phyloP scores from a whole-genome alignment of 495 filamentous ascomycete genomes.

The Xylaria venustula region DNA sequence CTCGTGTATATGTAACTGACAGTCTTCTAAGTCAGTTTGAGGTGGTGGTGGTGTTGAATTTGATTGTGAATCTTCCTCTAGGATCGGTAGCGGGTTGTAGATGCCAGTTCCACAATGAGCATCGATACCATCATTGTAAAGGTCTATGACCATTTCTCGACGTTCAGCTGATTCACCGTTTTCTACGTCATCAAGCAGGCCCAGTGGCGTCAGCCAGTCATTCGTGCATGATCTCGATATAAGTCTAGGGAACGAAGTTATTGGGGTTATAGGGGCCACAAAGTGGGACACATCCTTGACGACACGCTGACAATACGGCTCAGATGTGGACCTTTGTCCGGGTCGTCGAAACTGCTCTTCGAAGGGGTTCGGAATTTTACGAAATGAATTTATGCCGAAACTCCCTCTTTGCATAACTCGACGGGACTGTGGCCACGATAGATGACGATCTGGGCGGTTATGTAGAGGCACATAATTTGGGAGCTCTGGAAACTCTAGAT shows the following conservation, averaged over 20 bases:
- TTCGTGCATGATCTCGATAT: slow-evolving; percentile 22
- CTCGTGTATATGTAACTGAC: background rate
- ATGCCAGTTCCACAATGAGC: slow-evolving; percentile 2
- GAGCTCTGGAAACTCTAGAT: background rate
- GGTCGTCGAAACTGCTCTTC: background rate
- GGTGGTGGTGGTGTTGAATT: background rate
- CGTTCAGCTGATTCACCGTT: background rate
- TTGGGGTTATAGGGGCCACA: slow-evolving; percentile 7
- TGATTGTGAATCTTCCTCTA: slow-evolving; percentile 6
- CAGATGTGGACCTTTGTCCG: slow-evolving; percentile 20
- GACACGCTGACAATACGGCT: slow-evolving; percentile 14
- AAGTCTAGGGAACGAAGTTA: slow-evolving; percentile 24
- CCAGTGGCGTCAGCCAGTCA: slow-evolving; percentile 29
- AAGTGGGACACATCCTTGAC: background rate
- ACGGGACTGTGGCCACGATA: slow-evolving; percentile 5
- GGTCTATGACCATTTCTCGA: background rate
- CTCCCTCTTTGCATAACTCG: background rate
- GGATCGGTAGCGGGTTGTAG: background rate
- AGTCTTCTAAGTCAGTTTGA: background rate
- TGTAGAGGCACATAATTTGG: background rate
- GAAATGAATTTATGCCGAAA: background rate
- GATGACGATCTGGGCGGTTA: background rate
- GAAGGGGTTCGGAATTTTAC: background rate
- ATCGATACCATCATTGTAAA: slow-evolving; percentile 7
- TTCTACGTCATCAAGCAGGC: slow-evolving; percentile 13